Base-by-base conservation (phyloP, 305 asterid species). In the Solanum chacoense region DNA sequence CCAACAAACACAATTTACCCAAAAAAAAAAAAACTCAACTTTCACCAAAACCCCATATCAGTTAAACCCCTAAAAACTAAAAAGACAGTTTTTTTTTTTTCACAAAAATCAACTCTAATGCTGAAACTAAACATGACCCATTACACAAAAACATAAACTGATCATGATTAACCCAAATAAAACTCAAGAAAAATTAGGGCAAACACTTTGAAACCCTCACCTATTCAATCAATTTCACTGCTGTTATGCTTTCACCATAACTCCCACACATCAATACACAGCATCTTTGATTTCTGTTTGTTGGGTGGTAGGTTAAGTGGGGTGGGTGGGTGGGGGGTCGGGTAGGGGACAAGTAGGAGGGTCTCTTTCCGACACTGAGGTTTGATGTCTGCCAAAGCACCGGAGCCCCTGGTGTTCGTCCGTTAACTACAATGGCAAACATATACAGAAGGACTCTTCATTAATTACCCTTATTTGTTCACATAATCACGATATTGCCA, bases 331-430 rank as follows among this genome's bases (percentile, higher is more conserved):
- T 18, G 37, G 89, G 84, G 71, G 86, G 81, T 12, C 18, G 75
- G 34, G 59, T 29, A 84, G 91, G 37, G 71, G 88, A 88, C 65
- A 59, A 59, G 69, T 59, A 59, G 69, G 26, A 59, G 26, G 69
- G 69, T 59, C 86, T 83, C 75, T 85, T 88, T 86, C 91, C 92
- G 90, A 92, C 92, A 86, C 89, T 59, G 89, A 69, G 84, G 89
- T 85, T 80, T 91, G 91, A 84, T 74, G 88, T 80, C 90, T 90
- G 91, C 91, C 91, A 40, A 89, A 88, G 88, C 90, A 88, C 92
- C 91, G 91, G 91, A 92, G 92, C 93, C 94, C 94, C 94, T 92
- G 90, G 86, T 85, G 88, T 59, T 59, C 69, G 26, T 59, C 69
- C 69, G 69, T 59, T 59, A 59, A 59, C 69, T 59, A 59, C 81